Percentiles rank a stretch among this genome's conserved stretches.
These are phyloP conservation scores for Arthroderma sp. DNA, from an alignment of 2,329 filamentous ascomycete species.

Conservation along the genomic window DNA sequence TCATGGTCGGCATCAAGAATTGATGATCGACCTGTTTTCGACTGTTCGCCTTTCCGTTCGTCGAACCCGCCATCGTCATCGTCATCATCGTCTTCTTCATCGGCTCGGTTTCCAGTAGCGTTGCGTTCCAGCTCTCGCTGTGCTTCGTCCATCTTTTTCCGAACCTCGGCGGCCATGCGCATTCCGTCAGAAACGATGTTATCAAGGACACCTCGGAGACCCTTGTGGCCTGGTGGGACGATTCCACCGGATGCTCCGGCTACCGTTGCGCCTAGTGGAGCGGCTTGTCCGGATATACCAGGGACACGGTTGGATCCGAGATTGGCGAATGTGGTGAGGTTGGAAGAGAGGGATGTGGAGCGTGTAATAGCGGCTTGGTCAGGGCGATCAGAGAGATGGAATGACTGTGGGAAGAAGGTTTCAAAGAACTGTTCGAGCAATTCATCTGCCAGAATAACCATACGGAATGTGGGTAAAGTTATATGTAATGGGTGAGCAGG, in stretches of 20 bases:
- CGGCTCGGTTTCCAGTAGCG: constrained; percentile 55
- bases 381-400: constrained; percentile 64
- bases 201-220: constrained; percentile 82
- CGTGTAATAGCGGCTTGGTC: constrained; percentile 33
- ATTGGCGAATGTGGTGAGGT: constrained; percentile 75
- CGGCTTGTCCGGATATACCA: constrained; percentile 19
- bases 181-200: constrained; percentile 97
- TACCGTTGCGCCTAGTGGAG: constrained; percentile 27
- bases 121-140: constrained; percentile 83
- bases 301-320: constrained; percentile 41
- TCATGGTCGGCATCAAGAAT: constrained; percentile 45
- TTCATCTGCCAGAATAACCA: constrained; percentile 95
- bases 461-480: constrained; percentile 92
- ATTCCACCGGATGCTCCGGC: constrained; percentile 45
- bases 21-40: constrained; percentile 16
- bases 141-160: constrained; percentile 86
- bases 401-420: constrained; percentile 82
- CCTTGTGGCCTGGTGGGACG: constrained; percentile 54
- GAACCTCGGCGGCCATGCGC: constrained; percentile 84
- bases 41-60: constrained; percentile 14
- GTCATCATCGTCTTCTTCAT: constrained; percentile 46
- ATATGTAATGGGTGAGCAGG: constrained; percentile 89
- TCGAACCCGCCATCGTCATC: constrained; percentile 39
- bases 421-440: constrained; percentile 95
- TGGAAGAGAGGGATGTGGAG: constrained; percentile 44